phyloP scores from a whole-genome alignment of 2,329 filamentous ascomycete genomes.

The Pseudogymnoascus sp. region DNA sequence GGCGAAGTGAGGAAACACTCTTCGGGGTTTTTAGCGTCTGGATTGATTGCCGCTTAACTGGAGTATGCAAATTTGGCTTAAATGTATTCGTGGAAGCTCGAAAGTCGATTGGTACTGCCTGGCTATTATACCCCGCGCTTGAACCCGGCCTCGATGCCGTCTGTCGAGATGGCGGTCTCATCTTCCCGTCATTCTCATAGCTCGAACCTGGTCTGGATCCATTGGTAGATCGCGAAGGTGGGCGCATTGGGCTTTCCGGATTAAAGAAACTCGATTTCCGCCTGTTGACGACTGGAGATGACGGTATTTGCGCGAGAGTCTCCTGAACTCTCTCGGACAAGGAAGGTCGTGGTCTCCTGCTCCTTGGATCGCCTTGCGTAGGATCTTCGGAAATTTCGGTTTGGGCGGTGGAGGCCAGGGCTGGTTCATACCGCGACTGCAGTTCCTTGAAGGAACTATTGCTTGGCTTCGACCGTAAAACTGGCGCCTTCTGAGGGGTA shows the following conservation, averaged over 20 bases:
- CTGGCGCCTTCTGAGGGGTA: not conserved
- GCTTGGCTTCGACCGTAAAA: not conserved
- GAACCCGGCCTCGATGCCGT: conserved; percentile 48
- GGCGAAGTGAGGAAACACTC: conserved; percentile 19
- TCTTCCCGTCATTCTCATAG: conserved; percentile 56
- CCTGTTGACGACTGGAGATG: conserved; percentile 64
- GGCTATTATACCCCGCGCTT: conserved; percentile 42
- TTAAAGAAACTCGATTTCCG: conserved; percentile 69
- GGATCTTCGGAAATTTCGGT: not conserved
- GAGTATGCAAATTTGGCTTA: conserved; percentile 33
- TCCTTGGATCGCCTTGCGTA: not conserved
- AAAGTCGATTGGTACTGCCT: conserved; percentile 32
- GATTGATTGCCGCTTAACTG: conserved; percentile 27
- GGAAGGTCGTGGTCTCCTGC: conserved; percentile 34
- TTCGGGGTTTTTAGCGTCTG: conserved; percentile 30
- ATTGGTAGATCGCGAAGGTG: conserved; percentile 28
- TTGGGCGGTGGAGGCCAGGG: not conserved
- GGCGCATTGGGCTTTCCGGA: conserved; percentile 50
- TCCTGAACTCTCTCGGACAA: conserved; percentile 81
- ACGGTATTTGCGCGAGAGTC: conserved; percentile 69
- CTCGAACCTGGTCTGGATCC: conserved; percentile 39
- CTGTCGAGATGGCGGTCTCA: conserved; percentile 41
- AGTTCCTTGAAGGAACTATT: conserved; percentile 3
- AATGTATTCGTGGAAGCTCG: conserved; percentile 39
- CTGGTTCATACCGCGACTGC: conserved; percentile 2